Percentiles rank a stretch among this genome's conserved stretches.
Evolutionary conservation across 805 yeast genomes (phyloP).

Genomic region (Wickerhamomyces canadensis): DNA sequence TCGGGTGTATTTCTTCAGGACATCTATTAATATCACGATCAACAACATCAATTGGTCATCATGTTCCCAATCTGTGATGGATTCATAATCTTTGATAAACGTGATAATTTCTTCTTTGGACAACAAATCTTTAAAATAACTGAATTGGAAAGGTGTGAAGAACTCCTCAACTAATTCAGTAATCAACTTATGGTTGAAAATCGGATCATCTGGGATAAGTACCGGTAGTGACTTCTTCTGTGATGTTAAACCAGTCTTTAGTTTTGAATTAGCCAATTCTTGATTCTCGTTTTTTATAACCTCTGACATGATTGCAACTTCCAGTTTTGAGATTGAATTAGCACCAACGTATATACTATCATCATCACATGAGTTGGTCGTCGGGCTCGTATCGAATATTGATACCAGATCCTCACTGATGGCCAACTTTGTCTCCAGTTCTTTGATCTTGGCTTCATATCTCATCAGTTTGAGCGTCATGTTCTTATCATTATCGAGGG

Average conservation of each 20-base stretch:
- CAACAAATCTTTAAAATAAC: conserved; percentile 14
- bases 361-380: background rate
- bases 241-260: background rate
- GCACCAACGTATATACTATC: conserved; percentile 14
- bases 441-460: conserved; percentile 11
- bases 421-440: conserved; percentile 15
- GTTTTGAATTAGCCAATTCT: too few relatives aligned
- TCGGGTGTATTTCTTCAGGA: conserved; percentile 8
- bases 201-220: conserved; percentile 2
- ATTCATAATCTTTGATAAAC: conserved; percentile 9
- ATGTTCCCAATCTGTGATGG: conserved; percentile 7
- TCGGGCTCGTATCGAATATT: conserved; percentile 17
- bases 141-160: conserved; percentile 9
- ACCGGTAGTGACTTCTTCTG: conserved; percentile 11
- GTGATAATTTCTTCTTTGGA: conserved; percentile 7
- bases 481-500: too few relatives aligned
- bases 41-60: conserved; percentile 19
- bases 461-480: background rate
- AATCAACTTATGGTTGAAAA: conserved; percentile 8
- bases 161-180: conserved; percentile 9
- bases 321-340: conserved; percentile 10
- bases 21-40: conserved; percentile 15
- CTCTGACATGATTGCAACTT: conserved; percentile 4
- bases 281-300: background rate
- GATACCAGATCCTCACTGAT: conserved; percentile 18